A percentile compares a stretch with the other conserved stretches of the same genome.
Evolutionary conservation across 495 filamentous ascomycete genomes (phyloP).

Genomic region (Annulohypoxylon moriforme): DNA sequence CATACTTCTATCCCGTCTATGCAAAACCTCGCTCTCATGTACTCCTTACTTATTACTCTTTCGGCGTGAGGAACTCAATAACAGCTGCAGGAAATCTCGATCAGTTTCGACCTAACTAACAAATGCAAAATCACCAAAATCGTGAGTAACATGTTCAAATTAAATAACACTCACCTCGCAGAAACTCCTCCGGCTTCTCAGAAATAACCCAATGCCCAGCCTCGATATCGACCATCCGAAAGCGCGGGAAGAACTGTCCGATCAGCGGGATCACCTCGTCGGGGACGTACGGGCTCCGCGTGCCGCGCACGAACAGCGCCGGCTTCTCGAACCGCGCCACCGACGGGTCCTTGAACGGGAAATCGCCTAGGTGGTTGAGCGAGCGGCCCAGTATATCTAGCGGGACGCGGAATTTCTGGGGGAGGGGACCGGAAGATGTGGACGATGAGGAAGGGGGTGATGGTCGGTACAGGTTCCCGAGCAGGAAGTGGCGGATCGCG

Average conservation of each 20-base stretch:
- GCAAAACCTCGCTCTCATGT: not conserved
- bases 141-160: not conserved
- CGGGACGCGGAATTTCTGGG: conserved; percentile 57
- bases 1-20: not conserved
- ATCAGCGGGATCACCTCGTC: conserved; percentile 90
- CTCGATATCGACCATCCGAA: conserved; percentile 83
- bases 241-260: conserved; percentile 88
- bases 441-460: not conserved
- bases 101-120: conserved; percentile 12
- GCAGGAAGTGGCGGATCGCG: conserved; percentile 87
- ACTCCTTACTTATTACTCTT: conserved; percentile 56
- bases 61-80: conserved; percentile 69
- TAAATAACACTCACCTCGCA: conserved; percentile 75
- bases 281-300: conserved; percentile 83
- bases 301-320: conserved; percentile 85
- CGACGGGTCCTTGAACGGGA: conserved; percentile 78
- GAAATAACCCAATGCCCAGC: conserved; percentile 95
- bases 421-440: not conserved
- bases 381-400: conserved; percentile 51
- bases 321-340: conserved; percentile 75
- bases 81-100: conserved; percentile 59
- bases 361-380: conserved; percentile 76
- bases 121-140: not conserved
- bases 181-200: conserved; percentile 89
- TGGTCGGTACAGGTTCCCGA: conserved; percentile 82